Conservation (phyloP, 23 red algal genomes). For the Cyanidioschyzon merolae region DNA sequence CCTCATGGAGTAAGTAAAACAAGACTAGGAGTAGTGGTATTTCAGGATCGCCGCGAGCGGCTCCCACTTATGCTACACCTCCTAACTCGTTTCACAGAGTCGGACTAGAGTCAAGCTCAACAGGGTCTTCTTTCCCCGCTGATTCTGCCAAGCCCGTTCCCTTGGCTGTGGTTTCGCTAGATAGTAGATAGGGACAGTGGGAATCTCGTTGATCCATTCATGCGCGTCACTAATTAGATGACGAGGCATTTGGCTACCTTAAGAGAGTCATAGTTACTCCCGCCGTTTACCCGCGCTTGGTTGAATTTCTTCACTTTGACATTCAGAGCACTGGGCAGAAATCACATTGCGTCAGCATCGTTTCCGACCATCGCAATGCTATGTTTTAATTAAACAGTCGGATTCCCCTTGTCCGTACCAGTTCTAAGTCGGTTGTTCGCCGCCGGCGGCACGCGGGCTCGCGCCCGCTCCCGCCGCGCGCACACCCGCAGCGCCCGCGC, state of each 20-base stretch:
- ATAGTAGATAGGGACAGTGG: conserved; percentile 43
- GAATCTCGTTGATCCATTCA: conserved; percentile 48
- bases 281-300: conserved; percentile 53
- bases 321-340: conserved; percentile 68
- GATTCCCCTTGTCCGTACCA: conserved; percentile 50
- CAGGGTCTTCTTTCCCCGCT: conserved; percentile 44
- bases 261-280: conserved; percentile 69
- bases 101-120: conserved; percentile 47
- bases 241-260: conserved; percentile 51
- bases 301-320: conserved; percentile 45
- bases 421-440: conserved; percentile 49
- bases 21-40: conserved; percentile 85
- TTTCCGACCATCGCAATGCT: conserved; percentile 40
- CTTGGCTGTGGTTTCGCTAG: conserved; percentile 46
- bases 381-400: conserved; percentile 63
- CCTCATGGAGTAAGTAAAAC: conserved; percentile 80
- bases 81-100: conserved; percentile 37
- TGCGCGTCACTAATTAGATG: conserved; percentile 50
- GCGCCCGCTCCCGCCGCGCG: conserved; percentile 3
- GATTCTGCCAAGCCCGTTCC: conserved; percentile 35
- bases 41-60: conserved; percentile 19
- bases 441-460: not conserved
- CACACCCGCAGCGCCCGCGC: conserved; percentile 1
- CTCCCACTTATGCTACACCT: conserved; percentile 43
- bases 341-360: conserved; percentile 57